Evolutionary conservation across 2,329 filamentous ascomycete genomes (phyloP), one percentile per base, ranked within the genome.

Genomic region (Trichothecium roseum): DNA sequence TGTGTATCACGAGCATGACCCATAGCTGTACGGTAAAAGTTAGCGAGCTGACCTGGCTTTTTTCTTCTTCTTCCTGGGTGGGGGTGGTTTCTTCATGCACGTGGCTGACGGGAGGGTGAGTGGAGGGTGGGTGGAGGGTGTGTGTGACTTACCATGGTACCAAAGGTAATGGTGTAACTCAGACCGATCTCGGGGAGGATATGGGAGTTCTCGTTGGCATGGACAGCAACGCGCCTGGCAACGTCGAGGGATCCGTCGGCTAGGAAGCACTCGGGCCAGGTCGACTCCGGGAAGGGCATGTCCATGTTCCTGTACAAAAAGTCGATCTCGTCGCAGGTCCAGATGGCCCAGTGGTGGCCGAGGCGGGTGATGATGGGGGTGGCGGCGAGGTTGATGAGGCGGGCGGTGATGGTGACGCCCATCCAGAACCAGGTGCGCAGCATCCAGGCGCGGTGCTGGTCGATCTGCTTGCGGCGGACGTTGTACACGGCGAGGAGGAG

Each of bases 391-490:
- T 37, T 17, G 28, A 37, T 37, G 29, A 38, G 26, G 18, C 33
- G 32, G 29, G 16, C 16, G 4, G 33, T 36, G 17, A 36, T 15
- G 1, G 28, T 32, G 13, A 30, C 15, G 50, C 56, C 37, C 40
- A 63, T 54, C 37, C 64, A 66, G 30, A 64, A 53, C 64, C 64
- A 66, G 9, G 66, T 57, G 8, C 72, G 49, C 14, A 77, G 46
- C 72, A 77, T 78, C 72, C 72, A 77, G 6, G 68, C 68, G 1
- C 73, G 60, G 39, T 77, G 73, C 46, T 75, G 64, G 15, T 75
- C 69, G 35, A 80, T 72, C 45, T 76, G 72, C 5, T 75, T 48
- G 3, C 60, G 53, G 49, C 69, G 74, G 50, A 78, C 66, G 41
- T 74, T 74, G 45, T 65, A 53, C 26, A 63, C 66, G 1, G 72